A percentile compares a stretch with the other conserved stretches of the same genome.
Evolutionary conservation across 1,139 yeast genomes (phyloP).

Genomic region (Taphrina communis): DNA sequence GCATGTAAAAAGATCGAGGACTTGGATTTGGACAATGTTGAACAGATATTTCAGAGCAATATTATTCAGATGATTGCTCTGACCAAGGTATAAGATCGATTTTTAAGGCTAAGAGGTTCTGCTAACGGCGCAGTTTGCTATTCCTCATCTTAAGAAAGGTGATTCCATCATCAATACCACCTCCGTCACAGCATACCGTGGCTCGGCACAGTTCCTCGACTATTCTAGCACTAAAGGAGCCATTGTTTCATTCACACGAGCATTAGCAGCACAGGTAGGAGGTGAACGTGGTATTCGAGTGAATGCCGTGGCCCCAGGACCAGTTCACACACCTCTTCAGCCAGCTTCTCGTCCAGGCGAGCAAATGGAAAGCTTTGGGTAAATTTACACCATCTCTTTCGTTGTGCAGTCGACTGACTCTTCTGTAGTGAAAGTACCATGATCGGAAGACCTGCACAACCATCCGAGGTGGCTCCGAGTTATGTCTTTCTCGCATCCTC

Average conservation of each 20-base stretch:
- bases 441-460: constrained; percentile 41
- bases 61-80: constrained; percentile 39
- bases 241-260: constrained; percentile 57
- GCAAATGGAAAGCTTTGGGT: constrained; percentile 35
- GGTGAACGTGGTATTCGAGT: constrained; percentile 59
- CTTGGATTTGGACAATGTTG: constrained; percentile 84
- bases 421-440: constrained; percentile 17
- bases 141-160: constrained; percentile 38
- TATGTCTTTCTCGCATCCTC: constrained; percentile 42
- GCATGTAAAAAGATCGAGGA: constrained; percentile 69
- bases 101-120: too few species aligned
- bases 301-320: constrained; percentile 74
- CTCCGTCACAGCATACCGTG: constrained; percentile 40
- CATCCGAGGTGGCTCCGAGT: constrained; percentile 43
- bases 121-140: constrained; percentile 21
- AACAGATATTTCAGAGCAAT: constrained; percentile 78
- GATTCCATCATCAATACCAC: constrained; percentile 40
- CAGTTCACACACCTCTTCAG: constrained; percentile 63
- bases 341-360: constrained; percentile 40
- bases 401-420: not conserved
- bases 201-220: constrained; percentile 38
- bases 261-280: constrained; percentile 68
- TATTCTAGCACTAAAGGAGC: constrained; percentile 42
- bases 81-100: constrained; percentile 14
- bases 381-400: not conserved